Conservation (phyloP, 2,329 filamentous ascomycete species). For the Rhynchosporium graminicola region DNA sequence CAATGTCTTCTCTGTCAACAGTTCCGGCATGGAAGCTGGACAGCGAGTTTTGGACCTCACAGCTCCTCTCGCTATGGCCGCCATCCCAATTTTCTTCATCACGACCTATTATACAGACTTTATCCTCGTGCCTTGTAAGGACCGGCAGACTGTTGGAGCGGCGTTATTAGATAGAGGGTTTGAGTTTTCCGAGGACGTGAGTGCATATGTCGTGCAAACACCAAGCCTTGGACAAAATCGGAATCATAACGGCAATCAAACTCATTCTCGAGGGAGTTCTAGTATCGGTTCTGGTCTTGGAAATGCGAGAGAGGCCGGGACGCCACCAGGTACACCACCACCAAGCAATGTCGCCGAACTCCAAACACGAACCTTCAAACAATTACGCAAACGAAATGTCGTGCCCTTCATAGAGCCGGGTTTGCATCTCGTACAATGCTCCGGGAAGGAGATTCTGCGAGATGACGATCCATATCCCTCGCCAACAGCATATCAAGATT, state of each 20-base stretch:
- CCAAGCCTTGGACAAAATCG: slow-evolving; percentile 27
- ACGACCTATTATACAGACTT: slow-evolving; percentile 98
- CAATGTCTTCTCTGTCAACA: slow-evolving; percentile 85
- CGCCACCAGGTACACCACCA: slow-evolving; percentile 68
- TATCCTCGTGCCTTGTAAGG: slow-evolving; percentile 81
- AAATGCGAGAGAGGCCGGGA: background rate
- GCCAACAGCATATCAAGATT: too few species aligned
- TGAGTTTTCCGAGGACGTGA: slow-evolving; percentile 73
- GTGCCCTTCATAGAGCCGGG: slow-evolving; percentile 67
- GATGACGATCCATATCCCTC: slow-evolving; percentile 19
- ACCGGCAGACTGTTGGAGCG: slow-evolving; percentile 71
- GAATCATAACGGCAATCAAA: background rate
- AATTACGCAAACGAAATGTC: slow-evolving; percentile 78
- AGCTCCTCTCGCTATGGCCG: slow-evolving; percentile 84
- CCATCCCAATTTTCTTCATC: slow-evolving; percentile 97
- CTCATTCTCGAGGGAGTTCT: slow-evolving; percentile 38
- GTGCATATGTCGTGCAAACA: slow-evolving; percentile 60
- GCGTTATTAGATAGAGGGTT: slow-evolving; percentile 81
- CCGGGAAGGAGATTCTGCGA: slow-evolving; percentile 52
- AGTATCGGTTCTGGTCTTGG: slow-evolving; percentile 36
- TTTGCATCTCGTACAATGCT: slow-evolving; percentile 79
- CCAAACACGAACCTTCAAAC: slow-evolving; percentile 77
- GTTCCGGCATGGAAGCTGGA: slow-evolving; percentile 86
- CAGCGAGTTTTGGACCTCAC: slow-evolving; percentile 90
- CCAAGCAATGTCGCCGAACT: slow-evolving; percentile 78